Evolutionary conservation across 176 grass and related monocot genomes (phyloP), one percentile per base, ranked within the genome.

Genomic region (Oryza brachyantha): DNA sequence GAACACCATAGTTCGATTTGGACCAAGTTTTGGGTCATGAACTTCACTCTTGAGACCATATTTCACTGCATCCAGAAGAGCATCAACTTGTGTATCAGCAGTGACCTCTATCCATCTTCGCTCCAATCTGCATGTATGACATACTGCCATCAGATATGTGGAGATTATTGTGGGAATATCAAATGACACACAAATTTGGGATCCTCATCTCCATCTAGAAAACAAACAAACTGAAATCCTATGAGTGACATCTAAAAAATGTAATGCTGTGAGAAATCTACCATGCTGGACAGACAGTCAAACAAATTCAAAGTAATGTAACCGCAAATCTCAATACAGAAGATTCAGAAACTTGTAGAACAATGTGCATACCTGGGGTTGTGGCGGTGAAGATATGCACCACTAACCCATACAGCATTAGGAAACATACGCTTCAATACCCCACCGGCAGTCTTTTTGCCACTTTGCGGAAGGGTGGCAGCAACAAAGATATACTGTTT

Each of bases 401-500:
- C 96, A 68, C 77, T 94, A 75, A 98, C 88, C 92, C 92, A 94
- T 62, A 79, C 85, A 74, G 90, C 92, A 83, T 88, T 88, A 77
- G 87, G 92, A 88, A 98, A 98, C 90, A 98, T 98, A 67, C 85
- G 72, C 59, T 98, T 94, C 70, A 98, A 80, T 32, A 98, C 83
- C 65, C 96, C 90, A 72, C 95, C 95, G 63, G 96, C 92, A 71
- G 96, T 98, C 76, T 79, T 93, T 79, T 93, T 94, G 41, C 90
- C 96, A 78, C 90, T 98, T 79, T 80, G 85, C 62, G 92, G 96
- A 82, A 98, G 87, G 16, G 96, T 94, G 3, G 96, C 96, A 45
- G 96, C 96, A 76, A 98, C 88, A 89, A 98, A 98, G 38, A 98
- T 54, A 78, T 94, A 98, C 72, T 98, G 96, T 78, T 98, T 98